Evolutionary conservation across 495 filamentous ascomycete genomes (phyloP).

Genomic region (Podospora anserina): DNA sequence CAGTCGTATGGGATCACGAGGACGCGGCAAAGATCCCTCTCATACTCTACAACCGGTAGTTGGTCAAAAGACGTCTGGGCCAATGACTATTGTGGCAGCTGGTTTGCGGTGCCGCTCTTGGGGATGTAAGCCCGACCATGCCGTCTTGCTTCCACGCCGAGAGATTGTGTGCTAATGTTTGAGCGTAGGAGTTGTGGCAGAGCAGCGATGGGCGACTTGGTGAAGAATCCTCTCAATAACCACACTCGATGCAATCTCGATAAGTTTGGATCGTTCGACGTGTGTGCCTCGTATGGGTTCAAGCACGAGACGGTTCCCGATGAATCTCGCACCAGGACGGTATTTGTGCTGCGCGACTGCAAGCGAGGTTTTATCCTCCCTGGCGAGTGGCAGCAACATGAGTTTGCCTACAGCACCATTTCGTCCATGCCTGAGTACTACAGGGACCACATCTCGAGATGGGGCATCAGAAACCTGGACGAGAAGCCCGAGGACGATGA

Average conservation of each 20-base stretch:
- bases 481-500: not conserved
- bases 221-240: not conserved
- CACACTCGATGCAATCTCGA: not conserved
- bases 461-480: not conserved
- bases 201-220: not conserved
- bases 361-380: not conserved
- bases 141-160: not conserved
- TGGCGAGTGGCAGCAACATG: not conserved
- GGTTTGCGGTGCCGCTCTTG: not conserved
- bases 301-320: not conserved
- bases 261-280: not conserved
- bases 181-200: not conserved
- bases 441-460: not conserved
- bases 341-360: constrained; percentile 4
- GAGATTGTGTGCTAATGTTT: not conserved
- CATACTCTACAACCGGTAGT: not conserved
- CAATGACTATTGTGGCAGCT: not conserved
- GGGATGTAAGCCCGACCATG: not conserved
- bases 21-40: not conserved
- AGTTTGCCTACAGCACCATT: not conserved
- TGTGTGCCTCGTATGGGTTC: not conserved
- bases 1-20: not conserved
- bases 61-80: not conserved
- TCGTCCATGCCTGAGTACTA: not conserved
- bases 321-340: not conserved